Conservation (phyloP, 768 basidiomycete genomes). For the Boletus tomentosulus region DNA sequence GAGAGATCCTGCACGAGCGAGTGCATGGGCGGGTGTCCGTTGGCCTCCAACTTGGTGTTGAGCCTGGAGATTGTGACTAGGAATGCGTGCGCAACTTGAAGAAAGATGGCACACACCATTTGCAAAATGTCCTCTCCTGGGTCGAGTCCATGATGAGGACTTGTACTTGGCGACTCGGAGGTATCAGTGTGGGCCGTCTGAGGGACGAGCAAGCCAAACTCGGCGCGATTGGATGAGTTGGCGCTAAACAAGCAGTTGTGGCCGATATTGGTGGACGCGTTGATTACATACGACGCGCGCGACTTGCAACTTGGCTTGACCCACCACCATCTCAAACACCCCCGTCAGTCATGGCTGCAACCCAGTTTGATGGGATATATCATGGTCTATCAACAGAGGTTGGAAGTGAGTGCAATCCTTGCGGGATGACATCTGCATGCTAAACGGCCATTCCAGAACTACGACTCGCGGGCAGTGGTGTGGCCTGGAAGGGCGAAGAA, state of each 20-base stretch:
- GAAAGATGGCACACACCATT: constrained; percentile 58
- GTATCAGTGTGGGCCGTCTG: neutral
- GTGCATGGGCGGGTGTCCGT: constrained; percentile 82
- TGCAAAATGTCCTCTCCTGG: constrained; percentile 85
- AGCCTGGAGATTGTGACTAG: constrained; percentile 54
- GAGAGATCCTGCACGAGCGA: constrained; percentile 89
- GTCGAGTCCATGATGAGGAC: constrained; percentile 28
- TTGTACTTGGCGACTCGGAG: neutral
- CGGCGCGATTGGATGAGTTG: neutral
- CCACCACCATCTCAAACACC: constrained; percentile 1
- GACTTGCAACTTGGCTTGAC: constrained; percentile 12
- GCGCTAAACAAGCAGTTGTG: neutral
- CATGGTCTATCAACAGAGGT: constrained; percentile 65
- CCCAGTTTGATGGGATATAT: constrained; percentile 85
- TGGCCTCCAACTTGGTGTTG: constrained; percentile 88
- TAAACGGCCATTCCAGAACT: constrained; percentile 51
- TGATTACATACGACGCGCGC: constrained; percentile 32
- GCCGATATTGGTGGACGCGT: constrained; percentile 11
- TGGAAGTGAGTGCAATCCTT: constrained; percentile 64
- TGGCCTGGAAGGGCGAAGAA: constrained; percentile 91
- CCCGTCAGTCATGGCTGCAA: constrained; percentile 46
- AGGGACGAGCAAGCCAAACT: neutral
- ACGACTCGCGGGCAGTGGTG: constrained; percentile 83
- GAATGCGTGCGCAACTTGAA: neutral
- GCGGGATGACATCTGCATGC: neutral